A percentile compares a stretch with the other conserved stretches of the same genome.
Evolutionary conservation across 2,329 filamentous ascomycete genomes (phyloP).

Genomic region (Sodiomyces alkalinus): DNA sequence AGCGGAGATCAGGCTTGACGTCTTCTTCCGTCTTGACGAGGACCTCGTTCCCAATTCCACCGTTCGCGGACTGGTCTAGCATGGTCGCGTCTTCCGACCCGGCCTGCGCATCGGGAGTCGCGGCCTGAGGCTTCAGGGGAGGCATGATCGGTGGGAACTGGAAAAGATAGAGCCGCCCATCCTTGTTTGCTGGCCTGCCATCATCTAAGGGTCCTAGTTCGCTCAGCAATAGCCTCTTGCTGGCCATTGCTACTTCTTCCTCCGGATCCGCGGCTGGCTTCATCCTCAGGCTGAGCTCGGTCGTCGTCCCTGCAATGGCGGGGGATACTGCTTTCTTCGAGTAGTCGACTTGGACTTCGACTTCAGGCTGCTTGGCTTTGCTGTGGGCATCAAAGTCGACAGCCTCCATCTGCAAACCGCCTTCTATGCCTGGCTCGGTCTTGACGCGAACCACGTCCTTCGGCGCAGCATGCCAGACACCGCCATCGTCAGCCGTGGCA

Average conservation of each 20-base stretch:
- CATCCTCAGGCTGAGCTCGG: slow-evolving; percentile 12
- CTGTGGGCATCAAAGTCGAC: slow-evolving; percentile 24
- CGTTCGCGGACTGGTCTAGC: slow-evolving; percentile 16
- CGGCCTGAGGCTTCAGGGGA: slow-evolving; percentile 24
- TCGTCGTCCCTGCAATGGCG: slow-evolving; percentile 5
- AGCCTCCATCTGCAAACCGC: slow-evolving; percentile 19
- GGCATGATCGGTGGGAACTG: slow-evolving; percentile 49
- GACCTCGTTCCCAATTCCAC: slow-evolving; percentile 14
- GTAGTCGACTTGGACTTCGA: no score
- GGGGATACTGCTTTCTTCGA: slow-evolving; percentile 1
- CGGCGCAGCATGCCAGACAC: slow-evolving; percentile 27
- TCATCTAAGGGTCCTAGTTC: slow-evolving; percentile 22
- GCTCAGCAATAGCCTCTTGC: slow-evolving; percentile 24
- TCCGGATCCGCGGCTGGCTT: slow-evolving; percentile 19
- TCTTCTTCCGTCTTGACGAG: not conserved
- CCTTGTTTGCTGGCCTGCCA: slow-evolving; percentile 8
- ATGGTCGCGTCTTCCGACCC: slow-evolving; percentile 24
- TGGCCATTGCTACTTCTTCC: slow-evolving; percentile 21
- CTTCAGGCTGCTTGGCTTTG: slow-evolving; percentile 13
- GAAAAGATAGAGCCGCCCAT: slow-evolving; percentile 47
- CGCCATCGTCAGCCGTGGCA: slow-evolving; percentile 16
- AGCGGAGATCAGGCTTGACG: slow-evolving; percentile 12
- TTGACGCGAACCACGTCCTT: slow-evolving; percentile 24
- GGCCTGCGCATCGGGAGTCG: slow-evolving; percentile 21
- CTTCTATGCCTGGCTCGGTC: slow-evolving; percentile 26